Evolutionary conservation across 2,329 filamentous ascomycete species (phyloP), one percentile per base, ranked within the genome.

Genomic region (Curvularia sp.): DNA sequence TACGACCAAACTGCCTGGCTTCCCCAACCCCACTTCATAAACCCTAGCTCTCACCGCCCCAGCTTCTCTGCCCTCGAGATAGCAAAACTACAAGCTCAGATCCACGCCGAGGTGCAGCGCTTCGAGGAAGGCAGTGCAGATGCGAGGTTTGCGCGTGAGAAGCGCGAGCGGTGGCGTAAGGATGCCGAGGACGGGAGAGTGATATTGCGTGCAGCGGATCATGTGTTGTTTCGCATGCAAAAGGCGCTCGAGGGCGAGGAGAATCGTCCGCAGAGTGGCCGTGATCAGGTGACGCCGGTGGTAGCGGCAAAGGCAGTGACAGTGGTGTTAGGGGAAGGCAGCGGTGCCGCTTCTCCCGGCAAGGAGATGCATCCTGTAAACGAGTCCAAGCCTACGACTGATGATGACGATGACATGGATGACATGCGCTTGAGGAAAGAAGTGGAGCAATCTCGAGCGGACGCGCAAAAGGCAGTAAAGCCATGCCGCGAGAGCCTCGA

Each of bases 111-210:
- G 44, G 61, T 71, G 9, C 56, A 53, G 50, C 49, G 22, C 3
- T 69, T 72, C n/a, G 64, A 73, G n/a, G 51, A 60, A 10, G 33
- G 55, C 22, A 53, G 61, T 10, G 48, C 41, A 1, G 48, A 64
- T 10, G 28, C 50, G 0, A 57, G 53, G 18, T 52, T 51, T 13
- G 35, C 59, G 4, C 43, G 57, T 9, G 56, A 62, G 53, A 55
- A 47, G 44, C 65, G 61, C 26, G 64, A 69, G 13, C 57, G 61
- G 39, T 66, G 63, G 60, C 63, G 49, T 24, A 55, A 51, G 50
- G 68, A 73, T 51, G 43, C 68, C 0, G 66, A 73, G 15, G 68
- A 74, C 43, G 69, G 64, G 15, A 55, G 66, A 4, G 48, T 52
- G 5, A 46, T 74, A 42, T 38, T 71, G 39, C 61, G 55, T 7